phyloP scores from a whole-genome alignment of 257 asterid genomes.

The Plantago ovata region DNA sequence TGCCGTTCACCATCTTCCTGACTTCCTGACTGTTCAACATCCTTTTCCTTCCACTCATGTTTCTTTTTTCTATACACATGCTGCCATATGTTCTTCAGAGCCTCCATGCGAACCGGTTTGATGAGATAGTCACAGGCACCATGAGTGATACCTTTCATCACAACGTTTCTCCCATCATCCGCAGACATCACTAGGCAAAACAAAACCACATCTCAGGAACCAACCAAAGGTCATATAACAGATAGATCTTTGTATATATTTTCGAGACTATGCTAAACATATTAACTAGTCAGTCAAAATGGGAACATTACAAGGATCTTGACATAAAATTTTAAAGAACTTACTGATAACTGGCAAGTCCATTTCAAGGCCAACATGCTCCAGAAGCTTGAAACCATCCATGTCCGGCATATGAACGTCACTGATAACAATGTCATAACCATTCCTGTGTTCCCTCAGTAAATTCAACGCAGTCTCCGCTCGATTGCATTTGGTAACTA shows the following conservation, averaged over 20 bases:
- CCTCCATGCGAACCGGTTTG: slow-evolving; percentile 92
- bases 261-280: too few relatives aligned
- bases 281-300: too few relatives aligned
- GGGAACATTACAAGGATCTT: too few relatives aligned
- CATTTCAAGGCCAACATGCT: slow-evolving; percentile 84
- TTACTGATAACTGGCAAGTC: slow-evolving; percentile 96
- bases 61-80: slow-evolving; percentile 85
- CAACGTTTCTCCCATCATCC: slow-evolving; percentile 81
- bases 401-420: slow-evolving; percentile 99
- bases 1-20: slow-evolving; percentile 64
- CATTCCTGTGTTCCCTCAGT: slow-evolving; percentile 69
- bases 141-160: slow-evolving; percentile 93
- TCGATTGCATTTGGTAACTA: slow-evolving; percentile 76
- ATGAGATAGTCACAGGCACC: slow-evolving; percentile 97
- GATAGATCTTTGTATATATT: too few relatives aligned
- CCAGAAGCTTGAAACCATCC: slow-evolving; percentile 96
- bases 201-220: slow-evolving; percentile 16
- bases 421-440: slow-evolving; percentile 80
- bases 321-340: slow-evolving; percentile 11
- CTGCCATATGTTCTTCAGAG: slow-evolving; percentile 95
- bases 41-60: slow-evolving; percentile 69
- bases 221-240: too few relatives aligned
- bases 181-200: slow-evolving; percentile 84
- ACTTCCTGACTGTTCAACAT: slow-evolving; percentile 59
- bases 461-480: slow-evolving; percentile 73